These are phyloP conservation scores for Fusarium domesticum DNA, from an alignment of 2,329 filamentous ascomycete genomes.

Conservation along the genomic window DNA sequence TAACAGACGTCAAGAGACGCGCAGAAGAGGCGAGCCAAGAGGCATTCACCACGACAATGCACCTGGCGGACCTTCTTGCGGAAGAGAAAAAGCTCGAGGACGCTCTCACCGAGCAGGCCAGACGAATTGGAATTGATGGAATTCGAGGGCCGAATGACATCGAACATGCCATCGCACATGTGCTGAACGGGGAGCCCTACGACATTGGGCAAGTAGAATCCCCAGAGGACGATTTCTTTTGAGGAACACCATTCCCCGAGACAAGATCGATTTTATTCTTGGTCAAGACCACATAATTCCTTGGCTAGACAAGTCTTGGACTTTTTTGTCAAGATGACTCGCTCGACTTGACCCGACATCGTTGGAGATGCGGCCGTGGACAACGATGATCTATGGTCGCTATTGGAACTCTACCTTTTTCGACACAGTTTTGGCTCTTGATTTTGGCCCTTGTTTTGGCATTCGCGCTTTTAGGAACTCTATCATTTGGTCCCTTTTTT, in stretches of 20 bases:
- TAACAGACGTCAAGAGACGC: background rate
- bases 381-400: no score
- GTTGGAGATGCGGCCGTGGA: no score
- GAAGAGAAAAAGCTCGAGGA: slow-evolving; percentile 2
- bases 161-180: slow-evolving; percentile 3
- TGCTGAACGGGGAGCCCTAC: slow-evolving; percentile 3
- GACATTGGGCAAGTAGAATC: background rate
- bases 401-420: no score
- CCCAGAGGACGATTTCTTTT: background rate
- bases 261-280: background rate
- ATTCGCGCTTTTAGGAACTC: no score
- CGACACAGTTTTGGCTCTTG: no score
- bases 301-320: background rate
- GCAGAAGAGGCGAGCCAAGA: background rate
- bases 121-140: slow-evolving; percentile 6
- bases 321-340: no score
- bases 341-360: no score
- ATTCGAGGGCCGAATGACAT: slow-evolving; percentile 7
- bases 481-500: no score
- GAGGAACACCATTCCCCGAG: background rate
- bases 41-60: background rate
- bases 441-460: no score
- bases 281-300: background rate
- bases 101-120: slow-evolving; percentile 8
- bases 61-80: background rate